Conservation (phyloP, 805 yeast genomes). For the Komagataella kurtzmanii region DNA sequence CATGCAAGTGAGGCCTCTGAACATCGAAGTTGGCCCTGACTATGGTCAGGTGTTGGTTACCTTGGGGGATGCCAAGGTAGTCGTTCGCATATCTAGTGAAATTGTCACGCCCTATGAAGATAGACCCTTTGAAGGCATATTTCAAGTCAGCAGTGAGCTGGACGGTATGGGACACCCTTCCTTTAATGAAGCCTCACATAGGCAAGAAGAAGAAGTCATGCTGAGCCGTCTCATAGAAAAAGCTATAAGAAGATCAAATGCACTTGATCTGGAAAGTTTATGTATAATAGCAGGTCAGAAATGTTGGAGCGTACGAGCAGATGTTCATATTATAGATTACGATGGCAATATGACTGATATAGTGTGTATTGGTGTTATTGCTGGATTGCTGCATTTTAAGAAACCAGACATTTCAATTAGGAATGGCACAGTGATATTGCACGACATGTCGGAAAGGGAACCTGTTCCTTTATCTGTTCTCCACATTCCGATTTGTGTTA, state of each 20-base stretch:
- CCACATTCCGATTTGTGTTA: slow-evolving; percentile 83
- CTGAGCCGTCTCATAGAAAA: slow-evolving; percentile 80
- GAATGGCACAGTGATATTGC: slow-evolving; percentile 53
- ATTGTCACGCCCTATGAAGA: slow-evolving; percentile 76
- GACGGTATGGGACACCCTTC: slow-evolving; percentile 83
- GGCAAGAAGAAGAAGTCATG: slow-evolving; percentile 66
- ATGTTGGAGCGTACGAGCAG: slow-evolving; percentile 88
- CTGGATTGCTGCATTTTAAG: slow-evolving; percentile 70
- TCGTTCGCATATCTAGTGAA: slow-evolving; percentile 63
- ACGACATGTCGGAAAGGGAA: slow-evolving; percentile 63
- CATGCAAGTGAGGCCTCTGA: slow-evolving; percentile 49
- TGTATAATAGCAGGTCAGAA: slow-evolving; percentile 86
- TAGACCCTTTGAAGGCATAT: slow-evolving; percentile 87
- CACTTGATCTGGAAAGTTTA: slow-evolving; percentile 79
- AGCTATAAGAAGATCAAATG: slow-evolving; percentile 81
- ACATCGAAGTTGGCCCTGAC: slow-evolving; percentile 52
- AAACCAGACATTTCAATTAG: slow-evolving; percentile 73
- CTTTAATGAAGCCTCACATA: slow-evolving; percentile 54
- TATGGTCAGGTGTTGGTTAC: slow-evolving; percentile 72
- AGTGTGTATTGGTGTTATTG: slow-evolving; percentile 80
- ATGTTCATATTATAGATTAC: slow-evolving; percentile 74
- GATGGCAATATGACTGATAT: slow-evolving; percentile 93
- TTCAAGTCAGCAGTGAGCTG: slow-evolving; percentile 73
- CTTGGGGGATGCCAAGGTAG: slow-evolving; percentile 64
- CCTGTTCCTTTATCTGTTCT: slow-evolving; percentile 78